phyloP scores from a whole-genome alignment of 208 protist genomes.

The Trypanosoma rangeli region DNA sequence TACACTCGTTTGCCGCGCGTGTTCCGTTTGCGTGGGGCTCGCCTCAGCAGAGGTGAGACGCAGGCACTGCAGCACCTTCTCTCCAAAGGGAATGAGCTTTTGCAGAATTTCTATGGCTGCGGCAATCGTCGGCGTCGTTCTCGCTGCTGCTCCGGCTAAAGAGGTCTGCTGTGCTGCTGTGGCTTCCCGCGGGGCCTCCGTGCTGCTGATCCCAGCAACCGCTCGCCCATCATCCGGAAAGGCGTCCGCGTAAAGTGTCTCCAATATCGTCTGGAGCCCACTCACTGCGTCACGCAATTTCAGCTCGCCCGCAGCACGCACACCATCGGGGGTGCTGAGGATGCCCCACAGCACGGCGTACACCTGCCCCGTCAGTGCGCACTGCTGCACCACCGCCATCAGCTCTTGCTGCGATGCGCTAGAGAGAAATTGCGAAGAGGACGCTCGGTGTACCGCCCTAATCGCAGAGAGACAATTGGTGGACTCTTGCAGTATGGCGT shows the following conservation, averaged over 20 bases:
- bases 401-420: slow-evolving; percentile 4
- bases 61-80: slow-evolving; percentile 41
- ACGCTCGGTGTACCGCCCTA: neutral
- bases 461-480: slow-evolving; percentile 35
- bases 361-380: slow-evolving; percentile 52
- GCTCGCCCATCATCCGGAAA: neutral
- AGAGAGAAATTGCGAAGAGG: neutral
- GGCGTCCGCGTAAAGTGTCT: slow-evolving; percentile 9
- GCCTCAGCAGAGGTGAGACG: slow-evolving; percentile 3
- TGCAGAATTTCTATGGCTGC: slow-evolving; percentile 49
- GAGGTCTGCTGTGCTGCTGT: neutral
- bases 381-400: slow-evolving; percentile 52
- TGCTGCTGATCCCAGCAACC: neutral
- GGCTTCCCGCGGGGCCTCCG: neutral
- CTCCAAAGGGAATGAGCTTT: slow-evolving; percentile 44
- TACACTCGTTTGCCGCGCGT: neutral
- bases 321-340: slow-evolving; percentile 50
- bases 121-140: neutral
- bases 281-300: slow-evolving; percentile 36
- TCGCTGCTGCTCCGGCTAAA: neutral
- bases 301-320: slow-evolving; percentile 42
- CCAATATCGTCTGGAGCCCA: slow-evolving; percentile 39
- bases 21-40: neutral
- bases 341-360: slow-evolving; percentile 71
- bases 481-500: slow-evolving; percentile 48